These are phyloP conservation scores for Lentinula aciculospora DNA, from an alignment of 768 basidiomycete species.

Conservation along the genomic window DNA sequence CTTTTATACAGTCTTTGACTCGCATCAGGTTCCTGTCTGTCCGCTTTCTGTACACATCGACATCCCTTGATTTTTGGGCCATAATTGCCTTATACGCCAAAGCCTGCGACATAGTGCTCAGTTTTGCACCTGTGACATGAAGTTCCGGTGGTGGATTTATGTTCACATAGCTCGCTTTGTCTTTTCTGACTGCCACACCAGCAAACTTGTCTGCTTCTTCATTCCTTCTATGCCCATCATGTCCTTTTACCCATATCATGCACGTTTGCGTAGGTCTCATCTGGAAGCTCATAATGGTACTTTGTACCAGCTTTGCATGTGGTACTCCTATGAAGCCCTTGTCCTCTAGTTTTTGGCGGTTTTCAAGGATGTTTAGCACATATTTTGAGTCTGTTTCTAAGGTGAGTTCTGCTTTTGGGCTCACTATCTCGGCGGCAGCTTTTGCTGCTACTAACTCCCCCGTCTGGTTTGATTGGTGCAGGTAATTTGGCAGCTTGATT, in stretches of 20 bases:
- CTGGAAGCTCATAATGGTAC: conserved; percentile 3
- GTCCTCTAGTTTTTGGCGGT: neutral
- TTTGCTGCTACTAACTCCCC: neutral
- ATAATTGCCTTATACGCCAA: neutral
- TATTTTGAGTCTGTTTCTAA: neutral
- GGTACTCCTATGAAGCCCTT: neutral
- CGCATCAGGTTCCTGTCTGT: conserved; percentile 4
- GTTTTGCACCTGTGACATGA: conserved; percentile 12
- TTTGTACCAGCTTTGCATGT: neutral
- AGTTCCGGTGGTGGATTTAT: neutral
- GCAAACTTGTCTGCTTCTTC: conserved; percentile 19
- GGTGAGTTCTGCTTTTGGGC: neutral
- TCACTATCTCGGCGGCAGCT: neutral
- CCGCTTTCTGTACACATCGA: neutral
- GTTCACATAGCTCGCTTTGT: conserved; percentile 4
- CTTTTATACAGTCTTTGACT: neutral
- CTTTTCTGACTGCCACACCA: conserved; percentile 10
- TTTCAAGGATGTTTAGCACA: neutral
- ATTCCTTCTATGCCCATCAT: conserved; percentile 15
- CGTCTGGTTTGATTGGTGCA: neutral
- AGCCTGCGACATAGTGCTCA: conserved; percentile 11
- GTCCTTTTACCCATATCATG: conserved; percentile 22
- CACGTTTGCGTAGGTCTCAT: conserved; percentile 7
- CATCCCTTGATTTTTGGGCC: neutral
- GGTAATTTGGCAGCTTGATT: neutral